A percentile compares a stretch with the other conserved stretches of the same genome.
Evolutionary conservation across 2,329 filamentous ascomycete species (phyloP).

Genomic region (Fusarium subglutinans): DNA sequence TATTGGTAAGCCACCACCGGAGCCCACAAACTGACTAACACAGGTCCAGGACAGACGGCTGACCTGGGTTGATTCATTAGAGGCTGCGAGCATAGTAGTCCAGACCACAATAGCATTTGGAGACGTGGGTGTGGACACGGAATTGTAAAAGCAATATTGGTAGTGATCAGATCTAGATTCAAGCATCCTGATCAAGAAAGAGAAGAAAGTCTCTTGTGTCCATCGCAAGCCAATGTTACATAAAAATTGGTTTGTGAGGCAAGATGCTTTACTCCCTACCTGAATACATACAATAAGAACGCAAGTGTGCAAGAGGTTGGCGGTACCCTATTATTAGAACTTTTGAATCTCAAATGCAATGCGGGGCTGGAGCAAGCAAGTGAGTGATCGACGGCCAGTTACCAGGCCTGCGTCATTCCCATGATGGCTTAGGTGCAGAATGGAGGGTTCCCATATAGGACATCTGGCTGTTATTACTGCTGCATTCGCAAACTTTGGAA

Average conservation of each 20-base stretch:
- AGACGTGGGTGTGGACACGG: neutral
- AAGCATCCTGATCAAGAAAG: neutral
- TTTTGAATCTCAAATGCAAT: slow-evolving; percentile 3
- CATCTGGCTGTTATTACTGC: neutral
- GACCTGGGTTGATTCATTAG: neutral
- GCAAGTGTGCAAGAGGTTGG: slow-evolving; percentile 25
- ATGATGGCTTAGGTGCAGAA: neutral
- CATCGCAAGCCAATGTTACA: neutral
- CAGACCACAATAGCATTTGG: neutral
- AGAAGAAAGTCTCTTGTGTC: neutral
- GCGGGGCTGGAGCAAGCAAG: slow-evolving; percentile 12
- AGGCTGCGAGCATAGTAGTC: slow-evolving; percentile 6
- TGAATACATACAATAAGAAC: slow-evolving; percentile 3
- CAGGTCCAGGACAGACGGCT: neutral
- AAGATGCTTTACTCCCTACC: slow-evolving; percentile 4
- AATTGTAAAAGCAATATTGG: neutral
- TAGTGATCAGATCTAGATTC: neutral
- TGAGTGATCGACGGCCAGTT: neutral
- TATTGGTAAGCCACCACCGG: neutral
- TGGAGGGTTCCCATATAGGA: neutral
- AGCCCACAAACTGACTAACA: neutral
- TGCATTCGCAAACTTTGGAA: neutral
- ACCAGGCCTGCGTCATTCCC: neutral
- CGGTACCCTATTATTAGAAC: slow-evolving; percentile 33
- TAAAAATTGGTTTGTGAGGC: neutral